Evolutionary conservation across 2,329 filamentous ascomycete genomes (phyloP).

Genomic region (Fusarium domesticum): DNA sequence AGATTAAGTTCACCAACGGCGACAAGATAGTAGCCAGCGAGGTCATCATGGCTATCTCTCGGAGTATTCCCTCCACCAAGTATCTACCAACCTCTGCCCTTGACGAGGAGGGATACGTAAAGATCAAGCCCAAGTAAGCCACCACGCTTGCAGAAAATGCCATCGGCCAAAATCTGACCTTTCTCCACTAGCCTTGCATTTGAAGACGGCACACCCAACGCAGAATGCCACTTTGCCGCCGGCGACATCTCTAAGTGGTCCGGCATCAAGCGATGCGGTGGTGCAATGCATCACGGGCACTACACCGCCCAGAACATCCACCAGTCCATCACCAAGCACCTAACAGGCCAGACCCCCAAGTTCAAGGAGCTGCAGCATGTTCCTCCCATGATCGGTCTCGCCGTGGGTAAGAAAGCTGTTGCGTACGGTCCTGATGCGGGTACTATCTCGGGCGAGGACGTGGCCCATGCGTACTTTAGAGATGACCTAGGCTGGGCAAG

Average conservation of each 20-base stretch:
- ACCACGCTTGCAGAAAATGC: neutral
- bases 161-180: neutral
- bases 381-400: conserved; percentile 66
- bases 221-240: conserved; percentile 61
- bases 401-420: conserved; percentile 67
- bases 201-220: conserved; percentile 51
- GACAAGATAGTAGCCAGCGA: conserved; percentile 58
- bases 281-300: conserved; percentile 71
- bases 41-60: conserved; percentile 68
- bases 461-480: conserved; percentile 62
- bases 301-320: conserved; percentile 65
- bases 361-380: conserved; percentile 52
- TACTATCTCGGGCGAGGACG: conserved; percentile 58
- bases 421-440: conserved; percentile 58
- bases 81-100: conserved; percentile 60
- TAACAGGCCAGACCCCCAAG: conserved; percentile 40
- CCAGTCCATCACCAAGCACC: conserved; percentile 52
- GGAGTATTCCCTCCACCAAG: conserved; percentile 57
- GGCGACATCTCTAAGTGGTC: conserved; percentile 71
- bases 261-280: conserved; percentile 76
- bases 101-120: conserved; percentile 64
- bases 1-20: conserved; percentile 59
- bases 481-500: conserved; percentile 64
- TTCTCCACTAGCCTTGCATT: conserved; percentile 50
- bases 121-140: conserved; percentile 54